phyloP scores from a whole-genome alignment of 2,329 filamentous ascomycete genomes.

The Cladosporium sp. region DNA sequence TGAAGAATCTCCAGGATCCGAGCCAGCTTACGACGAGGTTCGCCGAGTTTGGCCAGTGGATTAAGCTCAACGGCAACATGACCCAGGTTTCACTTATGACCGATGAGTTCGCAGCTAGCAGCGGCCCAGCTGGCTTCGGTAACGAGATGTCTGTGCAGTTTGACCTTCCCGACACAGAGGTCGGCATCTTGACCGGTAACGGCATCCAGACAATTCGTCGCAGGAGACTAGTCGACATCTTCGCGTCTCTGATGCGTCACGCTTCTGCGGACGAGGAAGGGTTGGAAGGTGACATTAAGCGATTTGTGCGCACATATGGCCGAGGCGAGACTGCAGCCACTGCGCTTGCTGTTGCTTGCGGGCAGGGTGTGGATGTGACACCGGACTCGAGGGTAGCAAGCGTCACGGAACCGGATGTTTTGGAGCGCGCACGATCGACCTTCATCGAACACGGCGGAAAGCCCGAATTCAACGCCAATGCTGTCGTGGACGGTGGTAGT shows the following conservation, averaged over 20 bases:
- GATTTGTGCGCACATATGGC: conserved; percentile 81
- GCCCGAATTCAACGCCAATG: conserved; percentile 76
- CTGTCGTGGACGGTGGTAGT: conserved; percentile 55
- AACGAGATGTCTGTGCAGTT: conserved; percentile 97
- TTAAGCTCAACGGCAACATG: conserved; percentile 52
- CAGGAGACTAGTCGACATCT: conserved; percentile 82
- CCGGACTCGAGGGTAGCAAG: conserved; percentile 63
- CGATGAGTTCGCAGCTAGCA: conserved; percentile 63
- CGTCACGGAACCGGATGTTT: conserved; percentile 74
- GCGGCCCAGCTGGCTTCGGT: conserved; percentile 72
- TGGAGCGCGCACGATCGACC: conserved; percentile 76
- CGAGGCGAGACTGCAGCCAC: conserved; percentile 84
- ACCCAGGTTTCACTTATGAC: conserved; percentile 55
- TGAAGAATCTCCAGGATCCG: conserved; percentile 47
- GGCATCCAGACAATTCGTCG: conserved; percentile 83
- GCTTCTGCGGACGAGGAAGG: conserved; percentile 65
- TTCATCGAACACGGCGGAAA: conserved; percentile 93
- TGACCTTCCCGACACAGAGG: conserved; percentile 73
- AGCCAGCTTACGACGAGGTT: conserved; percentile 55
- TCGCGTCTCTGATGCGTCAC: conserved; percentile 73
- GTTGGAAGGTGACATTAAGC: conserved; percentile 73
- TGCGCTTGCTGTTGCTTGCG: conserved; percentile 89
- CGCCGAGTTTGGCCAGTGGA: conserved; percentile 74
- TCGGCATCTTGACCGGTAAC: conserved; percentile 86
- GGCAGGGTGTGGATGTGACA: conserved; percentile 79